phyloP scores from a whole-genome alignment of 495 filamentous ascomycete species.

The Hyaloscypha finlandica region DNA sequence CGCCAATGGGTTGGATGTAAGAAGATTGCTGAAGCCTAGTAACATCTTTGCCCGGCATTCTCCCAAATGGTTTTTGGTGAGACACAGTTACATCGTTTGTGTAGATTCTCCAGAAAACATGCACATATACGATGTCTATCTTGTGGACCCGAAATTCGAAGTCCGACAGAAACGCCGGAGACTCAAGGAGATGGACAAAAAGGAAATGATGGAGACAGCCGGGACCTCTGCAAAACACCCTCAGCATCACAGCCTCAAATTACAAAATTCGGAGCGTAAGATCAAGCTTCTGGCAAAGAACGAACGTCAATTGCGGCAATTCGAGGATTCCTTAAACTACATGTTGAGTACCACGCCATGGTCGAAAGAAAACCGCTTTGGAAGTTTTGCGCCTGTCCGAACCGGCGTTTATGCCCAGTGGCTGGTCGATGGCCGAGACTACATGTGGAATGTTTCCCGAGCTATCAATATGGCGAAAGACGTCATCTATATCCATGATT shows the following conservation, averaged over 20 bases:
- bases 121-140: slow-evolving; percentile 98
- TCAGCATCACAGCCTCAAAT: slow-evolving; percentile 79
- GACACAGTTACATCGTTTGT: slow-evolving; percentile 96
- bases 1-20: slow-evolving; percentile 86
- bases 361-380: slow-evolving; percentile 82
- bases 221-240: slow-evolving; percentile 57
- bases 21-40: slow-evolving; percentile 73
- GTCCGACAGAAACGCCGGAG: slow-evolving; percentile 63
- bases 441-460: slow-evolving; percentile 98
- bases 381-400: slow-evolving; percentile 90
- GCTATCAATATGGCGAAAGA: slow-evolving; percentile 98
- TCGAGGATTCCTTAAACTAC: slow-evolving; percentile 85
- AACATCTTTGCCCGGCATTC: slow-evolving; percentile 77
- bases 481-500: slow-evolving; percentile 99
- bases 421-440: slow-evolving; percentile 95
- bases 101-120: slow-evolving; percentile 97
- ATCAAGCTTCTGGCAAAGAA: slow-evolving; percentile 90
- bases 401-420: slow-evolving; percentile 89
- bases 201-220: slow-evolving; percentile 45
- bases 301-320: slow-evolving; percentile 85
- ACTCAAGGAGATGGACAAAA: slow-evolving; percentile 62
- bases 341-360: slow-evolving; percentile 83
- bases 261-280: slow-evolving; percentile 85
- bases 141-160: slow-evolving; percentile 83
- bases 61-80: slow-evolving; percentile 97